Conservation (phyloP, 2,329 filamentous ascomycete species). For the Rutstroemia sp. region DNA sequence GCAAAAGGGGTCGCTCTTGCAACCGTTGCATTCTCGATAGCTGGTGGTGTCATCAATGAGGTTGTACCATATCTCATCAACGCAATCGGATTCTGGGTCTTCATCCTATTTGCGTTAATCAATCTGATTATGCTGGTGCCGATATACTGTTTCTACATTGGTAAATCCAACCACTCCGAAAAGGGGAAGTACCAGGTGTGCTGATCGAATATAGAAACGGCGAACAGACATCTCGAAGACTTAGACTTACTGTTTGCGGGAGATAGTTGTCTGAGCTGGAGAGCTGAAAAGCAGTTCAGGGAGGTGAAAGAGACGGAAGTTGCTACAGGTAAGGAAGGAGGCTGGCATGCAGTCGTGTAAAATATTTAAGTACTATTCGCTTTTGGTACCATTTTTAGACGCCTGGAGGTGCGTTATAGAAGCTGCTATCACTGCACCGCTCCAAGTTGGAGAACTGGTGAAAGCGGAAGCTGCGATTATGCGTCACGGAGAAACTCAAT, state of each 20-base stretch:
- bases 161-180: not conserved
- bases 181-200: too few species aligned
- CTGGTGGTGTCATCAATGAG: conserved; percentile 16
- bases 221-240: not conserved
- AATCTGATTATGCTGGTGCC: conserved; percentile 16
- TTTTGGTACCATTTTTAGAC: too few species aligned
- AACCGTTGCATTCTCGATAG: conserved; percentile 13
- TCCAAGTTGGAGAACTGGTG: too few species aligned
- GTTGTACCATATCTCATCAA: conserved; percentile 29
- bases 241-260: not conserved
- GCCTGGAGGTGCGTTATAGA: too few species aligned
- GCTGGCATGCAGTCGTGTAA: too few species aligned
- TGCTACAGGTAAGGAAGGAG: too few species aligned
- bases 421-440: too few species aligned
- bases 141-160: not conserved
- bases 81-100: conserved; percentile 28
- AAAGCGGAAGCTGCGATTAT: too few species aligned
- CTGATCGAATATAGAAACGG: not conserved
- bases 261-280: not conserved
- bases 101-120: conserved; percentile 29
- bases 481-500: too few species aligned
- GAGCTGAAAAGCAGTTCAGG: not conserved
- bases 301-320: not conserved
- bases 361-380: too few species aligned
- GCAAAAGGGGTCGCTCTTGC: not conserved